Evolutionary conservation across 768 basidiomycete species (phyloP), one percentile per base, ranked within the genome.

Genomic region (Chlorophyllum brunneum): DNA sequence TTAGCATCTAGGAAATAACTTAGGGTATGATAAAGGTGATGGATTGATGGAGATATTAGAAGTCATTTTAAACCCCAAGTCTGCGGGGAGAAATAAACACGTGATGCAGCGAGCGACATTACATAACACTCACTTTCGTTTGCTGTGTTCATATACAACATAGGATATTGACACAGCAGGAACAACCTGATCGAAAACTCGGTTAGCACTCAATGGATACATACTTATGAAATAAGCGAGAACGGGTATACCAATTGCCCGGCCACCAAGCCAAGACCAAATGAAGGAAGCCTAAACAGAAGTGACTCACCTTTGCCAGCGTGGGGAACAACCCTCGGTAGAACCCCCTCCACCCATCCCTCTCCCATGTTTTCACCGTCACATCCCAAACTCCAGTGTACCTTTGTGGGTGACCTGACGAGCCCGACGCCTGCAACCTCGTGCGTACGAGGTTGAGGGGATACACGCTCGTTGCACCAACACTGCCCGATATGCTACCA

Each of bases 91-190:
- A 24, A 45, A 24, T 58, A 61, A 46, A 58, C 50, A 50, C 22
- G 43, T 45, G 18, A 46, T 47, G 29, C 56, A 39, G 47, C 36
- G 30, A 39, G 22, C 37, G 33, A 27, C 48, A 49, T 37, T 23
- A 27, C 44, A 40, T 38, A 38, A 55, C 1, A 67, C 81, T 56
- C 50, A 86, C 91, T 75, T 85, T 66, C 85, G 79, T 73, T 91
- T 93, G 61, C 79, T 84, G 60, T 88, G 83, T 65, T 93, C 91
- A 68, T 93, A 93, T 56, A 97, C 95, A 34, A 97, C 84, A 70
- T 97, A 97, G 55, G 92, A 92, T 70, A 98, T 98, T 6, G 94
- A 95, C 37, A 98, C 95, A 3, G 94, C 87, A 45, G 95, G 95
- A 39, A 97, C 85, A 54, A 98, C 95, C 89, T 92, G 59, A 29